Evolutionary conservation across 768 basidiomycete species (phyloP), one percentile per base, ranked within the genome.

Genomic region (Tremella yokohamensis): DNA sequence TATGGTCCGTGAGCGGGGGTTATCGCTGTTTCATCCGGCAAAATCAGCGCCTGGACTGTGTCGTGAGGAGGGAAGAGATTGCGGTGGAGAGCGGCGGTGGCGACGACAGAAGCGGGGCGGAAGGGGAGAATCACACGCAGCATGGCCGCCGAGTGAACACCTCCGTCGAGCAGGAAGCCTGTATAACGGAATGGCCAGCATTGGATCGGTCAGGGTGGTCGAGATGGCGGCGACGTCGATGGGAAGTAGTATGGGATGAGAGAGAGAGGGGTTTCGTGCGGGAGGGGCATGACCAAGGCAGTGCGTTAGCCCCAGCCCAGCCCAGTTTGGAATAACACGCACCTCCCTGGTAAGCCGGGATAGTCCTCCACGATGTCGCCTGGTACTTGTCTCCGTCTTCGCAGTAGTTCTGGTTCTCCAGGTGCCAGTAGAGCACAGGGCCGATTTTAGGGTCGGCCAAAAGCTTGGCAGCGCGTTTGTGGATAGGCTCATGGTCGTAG

Each of bases 291-390:
- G n/a, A n/a, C n/a, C n/a, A n/a, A n/a, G n/a, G n/a, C n/a, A n/a
- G n/a, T n/a, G n/a, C n/a, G n/a, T n/a, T n/a, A n/a, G n/a, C n/a
- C n/a, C n/a, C n/a, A n/a, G n/a, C n/a, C n/a, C n/a, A n/a, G n/a
- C n/a, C n/a, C n/a, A n/a, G n/a, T n/a, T n/a, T n/a, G n/a, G n/a
- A n/a, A n/a, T n/a, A n/a, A n/a, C n/a, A 60, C 55, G 39, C 39
- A 60, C 68, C 76, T 15, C 76, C 76, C 54, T 77, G 76, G 56
- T 77, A 77, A 61, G 88, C 87, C 18, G 90, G 89, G 51, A 87
- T 79, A 1, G 86, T 87, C 39, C 90, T 80, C 90, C 90, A 92
- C 37, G 85, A 82, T 0, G 88, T 90, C 52, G 87, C 85, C 72
- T 88, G 88, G 80, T 84, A 91, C 71, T 86, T 86, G 20, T 81